A percentile compares a stretch with the other conserved stretches of the same genome.
phyloP scores from a whole-genome alignment of 768 basidiomycete species.

The Tulasnella sp. region DNA sequence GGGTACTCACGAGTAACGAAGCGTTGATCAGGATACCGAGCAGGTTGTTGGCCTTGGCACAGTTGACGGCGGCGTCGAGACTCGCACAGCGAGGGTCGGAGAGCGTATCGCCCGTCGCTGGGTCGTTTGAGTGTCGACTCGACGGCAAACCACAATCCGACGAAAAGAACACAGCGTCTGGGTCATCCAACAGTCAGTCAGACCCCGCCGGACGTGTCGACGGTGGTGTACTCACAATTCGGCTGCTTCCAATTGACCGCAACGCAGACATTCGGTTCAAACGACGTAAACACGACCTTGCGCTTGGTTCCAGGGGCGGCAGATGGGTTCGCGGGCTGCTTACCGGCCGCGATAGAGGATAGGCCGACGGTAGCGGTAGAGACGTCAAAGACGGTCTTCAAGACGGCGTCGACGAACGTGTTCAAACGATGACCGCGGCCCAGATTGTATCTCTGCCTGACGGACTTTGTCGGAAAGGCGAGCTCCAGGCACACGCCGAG shows the following conservation, averaged over 20 bases:
- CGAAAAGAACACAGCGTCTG: slow-evolving; percentile 92
- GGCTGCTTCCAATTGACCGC: slow-evolving; percentile 99
- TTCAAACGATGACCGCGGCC: slow-evolving; percentile 60
- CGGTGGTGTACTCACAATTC: slow-evolving; percentile 54
- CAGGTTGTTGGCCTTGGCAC: slow-evolving; percentile 84
- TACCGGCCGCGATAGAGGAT: slow-evolving; percentile 31
- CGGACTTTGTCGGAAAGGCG: slow-evolving; percentile 52
- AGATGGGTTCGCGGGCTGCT: too few species aligned
- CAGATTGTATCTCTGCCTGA: slow-evolving; percentile 33
- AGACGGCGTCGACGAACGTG: slow-evolving; percentile 67
- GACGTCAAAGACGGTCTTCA: slow-evolving; percentile 68
- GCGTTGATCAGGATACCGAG: slow-evolving; percentile 85
- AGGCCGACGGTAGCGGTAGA: too few species aligned
- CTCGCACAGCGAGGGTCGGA: slow-evolving; percentile 41
- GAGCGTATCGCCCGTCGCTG: slow-evolving; percentile 20
- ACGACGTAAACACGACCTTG: slow-evolving; percentile 85
- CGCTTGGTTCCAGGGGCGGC: slow-evolving; percentile 32
- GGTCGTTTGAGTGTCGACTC: slow-evolving; percentile 21
- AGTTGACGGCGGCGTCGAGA: slow-evolving; percentile 83
- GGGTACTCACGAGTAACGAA: slow-evolving; percentile 57
- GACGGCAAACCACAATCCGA: slow-evolving; percentile 63
- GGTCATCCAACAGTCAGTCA: slow-evolving; percentile 17
- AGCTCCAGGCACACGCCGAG: slow-evolving; percentile 76
- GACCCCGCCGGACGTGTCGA: too few species aligned
- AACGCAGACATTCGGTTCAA: slow-evolving; percentile 78